phyloP scores from a whole-genome alignment of 2,329 filamentous ascomycete species.

The Zasmidium citrigriseum region DNA sequence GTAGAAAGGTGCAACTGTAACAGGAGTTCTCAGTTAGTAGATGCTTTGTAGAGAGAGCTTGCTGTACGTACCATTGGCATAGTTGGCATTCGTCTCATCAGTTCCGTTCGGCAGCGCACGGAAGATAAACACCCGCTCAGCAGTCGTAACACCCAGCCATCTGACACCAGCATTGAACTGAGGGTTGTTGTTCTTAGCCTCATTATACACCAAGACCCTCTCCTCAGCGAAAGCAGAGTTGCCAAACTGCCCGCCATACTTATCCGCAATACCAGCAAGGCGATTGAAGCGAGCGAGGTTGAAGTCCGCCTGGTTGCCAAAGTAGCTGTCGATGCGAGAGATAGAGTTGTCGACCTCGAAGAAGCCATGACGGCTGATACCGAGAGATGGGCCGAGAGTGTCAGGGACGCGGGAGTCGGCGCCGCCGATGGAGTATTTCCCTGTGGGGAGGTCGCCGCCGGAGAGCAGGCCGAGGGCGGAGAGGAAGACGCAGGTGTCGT shows the following conservation, averaged over 20 bases:
- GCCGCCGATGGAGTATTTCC: slow-evolving; percentile 31
- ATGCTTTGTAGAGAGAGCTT: slow-evolving; percentile 18
- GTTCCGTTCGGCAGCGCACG: slow-evolving; percentile 31
- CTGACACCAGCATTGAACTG: slow-evolving; percentile 28
- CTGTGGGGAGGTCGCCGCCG: slow-evolving; percentile 29
- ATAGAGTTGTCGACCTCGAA: slow-evolving; percentile 33
- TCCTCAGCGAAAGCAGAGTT: slow-evolving; percentile 24
- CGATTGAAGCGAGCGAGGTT: slow-evolving; percentile 24
- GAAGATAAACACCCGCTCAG: slow-evolving; percentile 34
- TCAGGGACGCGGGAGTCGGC: slow-evolving; percentile 29
- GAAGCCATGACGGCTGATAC: slow-evolving; percentile 30
- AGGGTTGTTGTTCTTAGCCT: slow-evolving; percentile 31
- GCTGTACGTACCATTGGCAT: slow-evolving; percentile 18
- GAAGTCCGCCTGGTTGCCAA: slow-evolving; percentile 33
- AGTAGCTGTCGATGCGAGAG: slow-evolving; percentile 27
- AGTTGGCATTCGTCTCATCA: slow-evolving; percentile 15
- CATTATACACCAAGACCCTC: slow-evolving; percentile 27
- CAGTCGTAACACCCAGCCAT: slow-evolving; percentile 30
- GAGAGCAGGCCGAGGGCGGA: slow-evolving; percentile 31
- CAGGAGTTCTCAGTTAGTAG: slow-evolving; percentile 13
- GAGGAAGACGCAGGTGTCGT: slow-evolving; percentile 28
- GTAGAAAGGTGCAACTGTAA: slow-evolving; percentile 33
- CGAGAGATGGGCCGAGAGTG: slow-evolving; percentile 30
- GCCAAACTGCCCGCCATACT: slow-evolving; percentile 27
- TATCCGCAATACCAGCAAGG: slow-evolving; percentile 23